A percentile compares a stretch with the other conserved stretches of the same genome.
These are phyloP conservation scores for Clitoria ternatea DNA, from an alignment of 306 rosid species.

Conservation along the genomic window DNA sequence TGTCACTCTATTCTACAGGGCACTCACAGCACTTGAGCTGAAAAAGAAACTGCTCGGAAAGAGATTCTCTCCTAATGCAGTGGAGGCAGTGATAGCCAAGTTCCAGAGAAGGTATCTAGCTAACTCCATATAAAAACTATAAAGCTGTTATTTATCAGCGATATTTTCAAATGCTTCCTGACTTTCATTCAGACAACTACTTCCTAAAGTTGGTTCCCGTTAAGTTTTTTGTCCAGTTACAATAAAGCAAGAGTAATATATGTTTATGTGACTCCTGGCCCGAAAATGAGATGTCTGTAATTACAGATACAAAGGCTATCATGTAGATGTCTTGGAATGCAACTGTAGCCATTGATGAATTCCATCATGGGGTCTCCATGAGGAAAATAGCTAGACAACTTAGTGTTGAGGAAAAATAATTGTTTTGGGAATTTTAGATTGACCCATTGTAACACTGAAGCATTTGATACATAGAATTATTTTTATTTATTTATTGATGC, in stretches of 20 bases:
- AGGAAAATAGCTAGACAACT: neutral
- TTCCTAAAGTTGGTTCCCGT: neutral
- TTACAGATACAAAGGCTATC: neutral
- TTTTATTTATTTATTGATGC: neutral
- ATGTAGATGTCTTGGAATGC: slow-evolving; percentile 1
- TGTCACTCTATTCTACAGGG: slow-evolving; percentile 44
- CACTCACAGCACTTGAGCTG: slow-evolving; percentile 71
- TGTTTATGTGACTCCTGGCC: slow-evolving; percentile 1
- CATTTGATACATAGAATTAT: neutral
- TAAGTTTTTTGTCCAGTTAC: neutral
- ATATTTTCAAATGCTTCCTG: neutral
- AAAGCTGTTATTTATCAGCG: slow-evolving; percentile 1
- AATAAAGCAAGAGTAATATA: neutral
- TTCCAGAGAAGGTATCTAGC: slow-evolving; percentile 56
- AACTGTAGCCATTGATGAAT: neutral
- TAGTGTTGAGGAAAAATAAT: neutral
- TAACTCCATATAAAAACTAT: slow-evolving; percentile 4
- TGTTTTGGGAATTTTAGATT: neutral
- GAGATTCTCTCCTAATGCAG: slow-evolving; percentile 44
- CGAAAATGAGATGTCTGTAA: slow-evolving; percentile 13
- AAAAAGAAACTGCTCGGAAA: slow-evolving; percentile 66
- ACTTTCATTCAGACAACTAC: neutral
- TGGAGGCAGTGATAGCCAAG: slow-evolving; percentile 61
- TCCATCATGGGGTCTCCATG: slow-evolving; percentile 4
- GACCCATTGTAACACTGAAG: neutral